Evolutionary conservation across 2,329 filamentous ascomycete genomes (phyloP).

Genomic region (Talaromyces rugulosus): DNA sequence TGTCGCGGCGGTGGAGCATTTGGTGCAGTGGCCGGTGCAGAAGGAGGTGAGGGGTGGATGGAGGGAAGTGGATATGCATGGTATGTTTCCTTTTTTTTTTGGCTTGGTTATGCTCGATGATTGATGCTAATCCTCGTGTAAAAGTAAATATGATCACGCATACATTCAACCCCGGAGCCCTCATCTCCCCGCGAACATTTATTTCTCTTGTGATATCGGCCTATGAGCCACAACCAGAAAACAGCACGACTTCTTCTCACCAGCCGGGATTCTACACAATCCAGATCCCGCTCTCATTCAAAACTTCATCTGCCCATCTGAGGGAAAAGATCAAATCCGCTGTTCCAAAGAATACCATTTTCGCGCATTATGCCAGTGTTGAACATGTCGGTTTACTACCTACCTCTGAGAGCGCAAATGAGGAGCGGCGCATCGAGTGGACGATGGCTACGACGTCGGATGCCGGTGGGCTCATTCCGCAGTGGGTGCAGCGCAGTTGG

Average conservation of each 20-base stretch:
- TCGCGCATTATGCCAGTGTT: constrained; percentile 33
- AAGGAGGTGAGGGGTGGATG: constrained; percentile 17
- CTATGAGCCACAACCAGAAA: constrained; percentile 1
- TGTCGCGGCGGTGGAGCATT: constrained; percentile 24
- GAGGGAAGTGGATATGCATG: constrained; percentile 23
- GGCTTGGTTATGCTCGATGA: not conserved
- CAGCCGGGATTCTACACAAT: constrained; percentile 27
- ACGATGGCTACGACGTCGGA: constrained; percentile 36
- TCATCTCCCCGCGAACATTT: constrained; percentile 32
- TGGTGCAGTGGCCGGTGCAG: constrained; percentile 26
- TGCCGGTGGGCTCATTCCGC: constrained; percentile 32
- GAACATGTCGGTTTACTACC: constrained; percentile 22
- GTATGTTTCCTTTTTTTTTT: constrained; percentile 15
- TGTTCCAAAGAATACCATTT: constrained; percentile 24
- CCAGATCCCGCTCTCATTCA: constrained; percentile 27
- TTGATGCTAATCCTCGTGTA: constrained; percentile 8
- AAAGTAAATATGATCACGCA: constrained; percentile 32
- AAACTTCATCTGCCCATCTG: constrained; percentile 13
- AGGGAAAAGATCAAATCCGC: constrained; percentile 18
- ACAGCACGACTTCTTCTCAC: not conserved
- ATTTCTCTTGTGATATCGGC: constrained; percentile 30
- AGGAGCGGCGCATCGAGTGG: constrained; percentile 24
- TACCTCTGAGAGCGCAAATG: not conserved
- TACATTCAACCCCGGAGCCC: constrained; percentile 27
- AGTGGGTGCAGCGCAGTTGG: constrained; percentile 35